Evolutionary conservation across 78 protist genomes (phyloP), one percentile per base, ranked within the genome.

Genomic region (Emiliania huxleyi): DNA sequence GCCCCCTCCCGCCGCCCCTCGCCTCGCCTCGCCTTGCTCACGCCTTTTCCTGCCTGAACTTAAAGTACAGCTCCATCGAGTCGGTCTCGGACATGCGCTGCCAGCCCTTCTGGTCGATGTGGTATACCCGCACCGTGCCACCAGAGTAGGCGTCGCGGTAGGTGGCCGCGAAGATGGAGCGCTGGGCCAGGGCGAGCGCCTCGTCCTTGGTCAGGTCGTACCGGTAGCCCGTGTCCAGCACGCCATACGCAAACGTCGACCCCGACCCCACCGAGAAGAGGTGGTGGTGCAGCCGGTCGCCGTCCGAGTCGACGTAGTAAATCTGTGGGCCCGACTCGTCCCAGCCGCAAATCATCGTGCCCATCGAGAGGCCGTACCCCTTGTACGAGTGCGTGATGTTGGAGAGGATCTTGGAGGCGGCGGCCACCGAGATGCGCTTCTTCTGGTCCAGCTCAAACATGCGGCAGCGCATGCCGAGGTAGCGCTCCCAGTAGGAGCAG

Each of bases 281-380:
- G 90, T 97, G 73, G 38, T 98, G 98, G 52, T 94, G 90, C 29
- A 99, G 46, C 48, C 91, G 77, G 42, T 40, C 33, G 44, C 73
- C 77, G 1, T 89, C 91, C 26, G 40, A 35, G 77, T 89, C 77
- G 23, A 37, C 40, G 77, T 89, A 89, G 69, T 37, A 45, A 6
- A 38, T 48, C 38, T 35, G 79, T 0, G 71, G 62, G 1, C 87
- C 95, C 11, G 84, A 79, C 79, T 98, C 90, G 93, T 99, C 99
- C 97, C 98, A 99, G 21, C 99, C 99, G 18, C 98, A 97, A 22
- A 99, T 93, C 99, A 99, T 99, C 23, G 99, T 98, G 44, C 99
- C 99, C 99, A 99, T 96, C 38, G 97, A 94, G 81, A 99, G 95
- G 40, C 99, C 99, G 85, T 95, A 93, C 49, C 98, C 97, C 42